Conservation (phyloP, 345 rosid species). For the Lepidium aucheri region DNA sequence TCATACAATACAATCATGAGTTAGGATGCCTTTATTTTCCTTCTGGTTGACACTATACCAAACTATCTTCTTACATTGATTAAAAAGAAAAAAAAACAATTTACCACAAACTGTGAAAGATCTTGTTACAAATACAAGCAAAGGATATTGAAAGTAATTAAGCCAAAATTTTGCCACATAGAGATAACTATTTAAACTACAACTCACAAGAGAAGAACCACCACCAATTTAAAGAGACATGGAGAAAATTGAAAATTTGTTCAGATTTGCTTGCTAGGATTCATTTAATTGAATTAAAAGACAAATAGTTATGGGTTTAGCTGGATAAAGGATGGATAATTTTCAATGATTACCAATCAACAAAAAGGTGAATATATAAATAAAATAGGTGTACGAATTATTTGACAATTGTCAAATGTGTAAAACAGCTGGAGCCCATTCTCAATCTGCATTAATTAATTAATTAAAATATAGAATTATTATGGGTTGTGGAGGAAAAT, state of each 20-base stretch:
- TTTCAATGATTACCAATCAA: constrained; percentile 6
- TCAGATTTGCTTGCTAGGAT: background rate
- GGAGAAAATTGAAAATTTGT: background rate
- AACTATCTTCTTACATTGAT: background rate
- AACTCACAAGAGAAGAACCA: background rate
- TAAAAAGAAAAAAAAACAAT: too few species aligned
- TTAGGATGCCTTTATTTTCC: background rate
- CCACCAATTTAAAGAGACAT: background rate
- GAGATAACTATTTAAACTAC: background rate
- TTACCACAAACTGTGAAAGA: background rate
- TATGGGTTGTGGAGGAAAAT: constrained; percentile 14
- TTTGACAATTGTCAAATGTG: constrained; percentile 28
- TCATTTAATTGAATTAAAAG: too few species aligned
- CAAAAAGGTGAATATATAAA: background rate
- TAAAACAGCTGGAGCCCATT: constrained; percentile 34
- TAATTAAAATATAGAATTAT: background rate
- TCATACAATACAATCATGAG: constrained; percentile 1
- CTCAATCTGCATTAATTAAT: background rate
- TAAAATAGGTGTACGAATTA: constrained; percentile 1
- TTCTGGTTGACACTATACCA: background rate
- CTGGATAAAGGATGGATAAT: background rate
- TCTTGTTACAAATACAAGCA: background rate
- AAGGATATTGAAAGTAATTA: too few species aligned
- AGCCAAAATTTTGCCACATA: background rate
- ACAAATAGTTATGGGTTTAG: background rate